Evolutionary conservation across 345 rosid species (phyloP), one percentile per base, ranked within the genome.

Genomic region (Salix caprea): DNA sequence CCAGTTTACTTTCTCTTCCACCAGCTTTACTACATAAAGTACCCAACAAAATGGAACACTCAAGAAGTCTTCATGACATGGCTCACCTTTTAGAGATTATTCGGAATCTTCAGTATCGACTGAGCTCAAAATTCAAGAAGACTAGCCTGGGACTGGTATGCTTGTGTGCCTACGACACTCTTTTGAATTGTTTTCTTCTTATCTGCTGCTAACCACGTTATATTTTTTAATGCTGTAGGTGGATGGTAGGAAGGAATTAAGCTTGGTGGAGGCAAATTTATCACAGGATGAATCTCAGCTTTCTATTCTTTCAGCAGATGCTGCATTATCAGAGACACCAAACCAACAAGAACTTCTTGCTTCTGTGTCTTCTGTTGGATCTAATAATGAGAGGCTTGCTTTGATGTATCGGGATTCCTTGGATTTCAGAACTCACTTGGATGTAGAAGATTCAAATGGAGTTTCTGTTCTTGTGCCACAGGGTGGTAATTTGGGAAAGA

Each of bases 31-130:
- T 81, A 30, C 87, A 84, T 74, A 71, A 74, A 77, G 79, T 77
- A 60, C 84, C 84, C 65, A 78, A 84, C 70, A 84, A 80, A 71
- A 81, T 72, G 71, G 86, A 78, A 77, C 84, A 68, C 83, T 83
- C 88, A 62, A 82, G 79, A 81, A 87, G 87, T 84, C 90, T 96
- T 82, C 67, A 73, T 78, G 96, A 91, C 74, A 91, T 93, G 93
- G 91, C 97, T 74, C 90, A 85, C 81, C 88, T 89, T 84, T 77
- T 93, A 86, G 99, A 96, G 89, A 84, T 90, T 76, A 87, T 91
- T 66, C 90, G 99, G 44, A 89, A 87, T 76, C 78, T 93, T 82
- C 98, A 96, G 79, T 75, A 82, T 79, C 93, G 85, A 74, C 89
- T 91, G 72, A 76, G 84, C 82, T 83, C 84, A 71, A 93, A 86